Percentiles rank a stretch among this genome's conserved stretches.
These are phyloP conservation scores for Loxodes magnus DNA, from an alignment of 73 alveolate species.

Conservation along the genomic window DNA sequence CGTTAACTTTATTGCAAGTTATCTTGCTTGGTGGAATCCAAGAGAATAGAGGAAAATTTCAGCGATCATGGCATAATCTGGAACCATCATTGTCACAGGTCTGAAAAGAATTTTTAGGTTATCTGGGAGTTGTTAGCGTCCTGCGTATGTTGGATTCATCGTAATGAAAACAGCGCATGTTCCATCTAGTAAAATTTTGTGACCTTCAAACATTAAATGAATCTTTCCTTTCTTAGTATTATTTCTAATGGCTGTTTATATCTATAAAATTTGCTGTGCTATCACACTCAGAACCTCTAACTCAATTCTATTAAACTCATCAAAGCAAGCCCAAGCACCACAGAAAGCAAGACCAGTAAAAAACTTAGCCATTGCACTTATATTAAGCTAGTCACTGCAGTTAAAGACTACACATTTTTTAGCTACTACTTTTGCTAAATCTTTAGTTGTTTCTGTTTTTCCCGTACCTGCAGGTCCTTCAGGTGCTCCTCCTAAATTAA, in stretches of 20 bases:
- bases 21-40: conserved; percentile 63
- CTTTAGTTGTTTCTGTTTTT: conserved; percentile 98
- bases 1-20: conserved; percentile 45
- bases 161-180: conserved; percentile 94
- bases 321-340: conserved; percentile 98
- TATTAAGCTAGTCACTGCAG: conserved; percentile 75
- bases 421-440: conserved; percentile 90
- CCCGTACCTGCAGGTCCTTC: conserved; percentile 99
- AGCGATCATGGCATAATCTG: conserved; percentile 88
- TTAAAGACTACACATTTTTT: conserved; percentile 83
- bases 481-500: conserved; percentile 99
- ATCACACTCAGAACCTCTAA: conserved; percentile 95
- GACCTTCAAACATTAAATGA: conserved; percentile 77
- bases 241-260: conserved; percentile 77
- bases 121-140: conserved; percentile 98
- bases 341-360: conserved; percentile 97
- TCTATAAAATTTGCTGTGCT: conserved; percentile 56
- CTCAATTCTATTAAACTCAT: conserved; percentile 95
- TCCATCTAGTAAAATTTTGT: conserved; percentile 44
- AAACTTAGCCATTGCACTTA: conserved; percentile 93
- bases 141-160: conserved; percentile 98
- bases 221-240: conserved; percentile 54
- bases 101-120: conserved; percentile 89
- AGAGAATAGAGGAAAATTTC: conserved; percentile 66
- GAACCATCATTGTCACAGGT: conserved; percentile 96